phyloP scores from a whole-genome alignment of 257 asterid genomes.

The Haberlea rhodopensis region DNA sequence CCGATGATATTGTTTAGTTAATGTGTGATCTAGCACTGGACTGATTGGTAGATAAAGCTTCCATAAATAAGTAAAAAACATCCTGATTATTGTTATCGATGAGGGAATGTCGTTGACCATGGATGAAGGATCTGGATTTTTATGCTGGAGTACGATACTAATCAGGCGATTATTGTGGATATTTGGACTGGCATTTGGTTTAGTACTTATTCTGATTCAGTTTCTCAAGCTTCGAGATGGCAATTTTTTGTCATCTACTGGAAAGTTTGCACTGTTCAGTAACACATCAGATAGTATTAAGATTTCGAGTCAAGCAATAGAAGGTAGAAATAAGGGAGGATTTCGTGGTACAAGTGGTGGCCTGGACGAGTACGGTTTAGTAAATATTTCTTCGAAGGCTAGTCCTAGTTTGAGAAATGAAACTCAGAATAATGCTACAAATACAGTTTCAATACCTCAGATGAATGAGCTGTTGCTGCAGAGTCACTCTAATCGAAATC shows the following conservation, averaged over 20 bases:
- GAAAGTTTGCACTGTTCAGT: slow-evolving; percentile 25
- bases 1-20: background rate
- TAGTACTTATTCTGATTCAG: slow-evolving; percentile 30
- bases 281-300: background rate
- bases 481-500: slow-evolving; percentile 24
- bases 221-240: slow-evolving; percentile 31
- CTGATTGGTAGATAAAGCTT: background rate
- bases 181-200: slow-evolving; percentile 24
- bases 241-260: slow-evolving; percentile 28
- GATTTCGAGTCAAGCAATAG: background rate
- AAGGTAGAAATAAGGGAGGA: background rate
- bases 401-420: background rate
- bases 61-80: background rate
- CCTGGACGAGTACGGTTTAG: background rate
- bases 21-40: too few relatives aligned
- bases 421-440: background rate
- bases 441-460: slow-evolving; percentile 34
- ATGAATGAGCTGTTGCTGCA: slow-evolving; percentile 37
- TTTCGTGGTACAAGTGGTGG: background rate
- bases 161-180: slow-evolving; percentile 24
- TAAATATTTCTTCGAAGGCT: background rate
- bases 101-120: slow-evolving; percentile 1
- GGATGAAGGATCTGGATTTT: slow-evolving; percentile 29
- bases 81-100: background rate
- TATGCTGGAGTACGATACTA: slow-evolving; percentile 3